Evolutionary conservation across 2,329 filamentous ascomycete genomes (phyloP), one percentile per base, ranked within the genome.

Genomic region (Calonectria montana): DNA sequence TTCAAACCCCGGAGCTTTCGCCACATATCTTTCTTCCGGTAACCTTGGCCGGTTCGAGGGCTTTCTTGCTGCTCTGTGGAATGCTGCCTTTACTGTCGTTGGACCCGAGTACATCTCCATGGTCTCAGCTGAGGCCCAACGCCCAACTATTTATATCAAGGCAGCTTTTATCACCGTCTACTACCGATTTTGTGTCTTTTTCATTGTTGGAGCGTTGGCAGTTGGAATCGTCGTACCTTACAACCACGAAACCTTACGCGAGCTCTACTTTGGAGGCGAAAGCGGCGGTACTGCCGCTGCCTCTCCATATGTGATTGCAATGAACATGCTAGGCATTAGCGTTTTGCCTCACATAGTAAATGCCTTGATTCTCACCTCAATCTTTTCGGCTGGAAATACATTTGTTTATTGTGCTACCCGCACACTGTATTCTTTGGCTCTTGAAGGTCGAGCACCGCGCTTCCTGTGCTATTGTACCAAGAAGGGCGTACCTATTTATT

Each of bases 281-380:
- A 77, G 74, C 15, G 74, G 78, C 12, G 80, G 81, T 6, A 88
- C 85, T 8, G 90, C 89, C 8, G 88, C 88, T 15, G 88, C 89
- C 0, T 92, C 90, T 29, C 90, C 90, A 2, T 92, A 91, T 76
- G 90, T 91, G 66, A 91, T 92, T 77, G 90, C 89, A 57, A 91
- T 91, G 88, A 81, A 84, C 63, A 89, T 89, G 74, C 74, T 91
- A 71, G 82, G 85, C 9, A 86, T 92, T 65, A 76, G 79, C 0
- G 87, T 87, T 13, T 85, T 92, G 35, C 89, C 90, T 10, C 84
- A 90, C 63, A 84, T 92, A 21, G 86, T 90, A 74, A 92, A 92
- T 75, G 90, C 89, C n/a, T 80, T 86, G 64, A 81, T 85, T 80
- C 72, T 85, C 67, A 85, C 83, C 13, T 84, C 83, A 68, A 85